A percentile compares a stretch with the other conserved stretches of the same genome.
phyloP scores from a whole-genome alignment of 768 basidiomycete genomes.

The Lentinula detonsa region DNA sequence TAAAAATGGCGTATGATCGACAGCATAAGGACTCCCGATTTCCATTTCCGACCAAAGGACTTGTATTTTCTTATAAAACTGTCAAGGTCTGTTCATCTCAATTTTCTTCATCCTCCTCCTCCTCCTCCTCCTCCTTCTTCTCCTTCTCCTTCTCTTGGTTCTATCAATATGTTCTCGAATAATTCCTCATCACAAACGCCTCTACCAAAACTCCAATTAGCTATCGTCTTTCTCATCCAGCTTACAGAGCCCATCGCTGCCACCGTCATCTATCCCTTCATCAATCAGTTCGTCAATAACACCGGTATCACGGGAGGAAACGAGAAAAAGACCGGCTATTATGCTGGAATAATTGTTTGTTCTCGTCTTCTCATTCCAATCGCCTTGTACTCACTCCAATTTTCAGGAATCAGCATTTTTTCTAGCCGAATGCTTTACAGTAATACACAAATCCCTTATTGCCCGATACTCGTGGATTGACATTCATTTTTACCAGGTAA shows the following conservation, averaged over 20 bases:
- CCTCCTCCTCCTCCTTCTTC: too few relatives aligned
- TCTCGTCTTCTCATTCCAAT: background rate
- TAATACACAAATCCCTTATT: background rate
- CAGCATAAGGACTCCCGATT: background rate
- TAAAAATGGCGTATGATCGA: background rate
- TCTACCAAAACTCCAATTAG: slow-evolving; percentile 31
- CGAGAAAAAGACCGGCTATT: slow-evolving; percentile 15
- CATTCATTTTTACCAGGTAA: slow-evolving; percentile 12
- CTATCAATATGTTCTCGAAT: background rate
- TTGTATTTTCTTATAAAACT: background rate
- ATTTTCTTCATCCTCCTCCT: too few relatives aligned
- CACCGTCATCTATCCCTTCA: slow-evolving; percentile 19
- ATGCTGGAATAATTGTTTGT: slow-evolving; percentile 16
- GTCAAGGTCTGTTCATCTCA: too few relatives aligned
- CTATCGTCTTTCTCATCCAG: slow-evolving; percentile 28
- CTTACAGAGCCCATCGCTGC: slow-evolving; percentile 24
- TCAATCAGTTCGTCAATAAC: slow-evolving; percentile 10
- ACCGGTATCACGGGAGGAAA: slow-evolving; percentile 13
- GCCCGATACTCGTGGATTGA: slow-evolving; percentile 12
- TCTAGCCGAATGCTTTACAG: slow-evolving; percentile 16
- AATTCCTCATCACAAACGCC: slow-evolving; percentile 17
- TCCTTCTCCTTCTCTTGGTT: background rate
- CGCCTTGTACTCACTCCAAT: background rate
- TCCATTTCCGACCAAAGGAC: background rate
- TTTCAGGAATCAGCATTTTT: slow-evolving; percentile 23